Base-by-base conservation (phyloP, 768 basidiomycete genomes). In the Candolleomyces aberdarensis region DNA sequence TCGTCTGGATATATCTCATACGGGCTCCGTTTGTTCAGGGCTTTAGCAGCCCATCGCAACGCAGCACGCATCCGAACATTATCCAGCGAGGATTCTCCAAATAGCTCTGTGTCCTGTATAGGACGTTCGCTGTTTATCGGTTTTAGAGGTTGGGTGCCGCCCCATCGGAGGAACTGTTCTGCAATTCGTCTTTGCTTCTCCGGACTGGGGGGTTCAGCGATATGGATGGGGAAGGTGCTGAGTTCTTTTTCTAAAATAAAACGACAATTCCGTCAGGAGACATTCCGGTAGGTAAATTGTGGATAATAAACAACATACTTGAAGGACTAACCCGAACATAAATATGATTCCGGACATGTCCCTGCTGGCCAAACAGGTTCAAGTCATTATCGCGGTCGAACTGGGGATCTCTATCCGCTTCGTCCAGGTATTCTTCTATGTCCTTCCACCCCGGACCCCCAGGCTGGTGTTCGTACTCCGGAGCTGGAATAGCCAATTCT, bases 361-460 rank as follows among this genome's bases (percentile, higher is more conserved):
- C 54, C 59, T 22, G 49, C 40, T 13, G 59, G 62, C 20, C 54
- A n/a, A n/a, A 40, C 7, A 56, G 17, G 39, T 36, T 9, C 17
- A 43, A 22, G 20, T 39, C 36, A 50, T 52, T 57, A 47, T 43
- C 60, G 56, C 43, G 52, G 54, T 56, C 54, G 22, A 55, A 64
- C n/a, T 62, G 53, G 19, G 62, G 62, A 19, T 66, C 62, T 40
- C 68, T 63, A 22, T 70, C 65, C 15, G 64, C 56, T 22, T 47
- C 46, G 41, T 64, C 48, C 5, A 71, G 64, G 19, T 70, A 60
- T 17, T 53, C 40, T 61, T 71, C 68, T 17, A 80, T 60, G 47
- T 79, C 77, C n/a, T 72, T 70, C 46, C 80, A 67, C 13, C 77
- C 71, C 59, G 76, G 47, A 20, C 76, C 77, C 46, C 75, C 71